A percentile compares a stretch with the other conserved stretches of the same genome.
These are phyloP conservation scores for Coelastrella sp. DNA, from an alignment of 139 green algal species.

Conservation along the genomic window DNA sequence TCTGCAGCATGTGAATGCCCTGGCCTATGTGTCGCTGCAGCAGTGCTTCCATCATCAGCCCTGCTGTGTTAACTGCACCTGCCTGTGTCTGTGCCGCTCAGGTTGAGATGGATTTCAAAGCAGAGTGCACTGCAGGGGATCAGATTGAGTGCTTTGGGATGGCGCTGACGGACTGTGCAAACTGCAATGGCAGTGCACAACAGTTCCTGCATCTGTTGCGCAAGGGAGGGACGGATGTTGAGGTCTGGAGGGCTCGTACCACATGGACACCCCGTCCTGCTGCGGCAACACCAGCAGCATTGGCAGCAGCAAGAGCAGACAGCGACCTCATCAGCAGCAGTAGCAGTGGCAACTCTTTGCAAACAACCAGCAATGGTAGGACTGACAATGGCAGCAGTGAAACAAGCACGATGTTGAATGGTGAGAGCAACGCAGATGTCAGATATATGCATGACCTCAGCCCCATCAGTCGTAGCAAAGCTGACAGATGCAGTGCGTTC, in stretches of 20 bases:
- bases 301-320: background rate
- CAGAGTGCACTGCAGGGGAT: slow-evolving; percentile 85
- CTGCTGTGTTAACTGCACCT: background rate
- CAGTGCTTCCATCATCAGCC: background rate
- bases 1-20: background rate
- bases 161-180: slow-evolving; percentile 43
- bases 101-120: slow-evolving; percentile 93
- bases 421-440: background rate
- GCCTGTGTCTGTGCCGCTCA: slow-evolving; percentile 31
- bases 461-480: background rate
- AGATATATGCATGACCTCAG: background rate
- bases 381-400: background rate
- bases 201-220: slow-evolving; percentile 71
- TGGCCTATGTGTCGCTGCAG: background rate
- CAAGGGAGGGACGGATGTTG: slow-evolving; percentile 58
- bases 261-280: slow-evolving; percentile 63
- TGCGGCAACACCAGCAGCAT: background rate
- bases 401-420: background rate
- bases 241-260: slow-evolving; percentile 83
- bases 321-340: background rate
- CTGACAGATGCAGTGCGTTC: background rate
- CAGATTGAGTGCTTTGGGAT: slow-evolving; percentile 70
- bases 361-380: background rate
- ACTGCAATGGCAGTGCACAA: slow-evolving; percentile 45
- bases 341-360: background rate